A percentile compares a stretch with the other conserved stretches of the same genome.
Evolutionary conservation across 192 early-diverging fungal genomes (phyloP).

Genomic region (Coemansia sp.): DNA sequence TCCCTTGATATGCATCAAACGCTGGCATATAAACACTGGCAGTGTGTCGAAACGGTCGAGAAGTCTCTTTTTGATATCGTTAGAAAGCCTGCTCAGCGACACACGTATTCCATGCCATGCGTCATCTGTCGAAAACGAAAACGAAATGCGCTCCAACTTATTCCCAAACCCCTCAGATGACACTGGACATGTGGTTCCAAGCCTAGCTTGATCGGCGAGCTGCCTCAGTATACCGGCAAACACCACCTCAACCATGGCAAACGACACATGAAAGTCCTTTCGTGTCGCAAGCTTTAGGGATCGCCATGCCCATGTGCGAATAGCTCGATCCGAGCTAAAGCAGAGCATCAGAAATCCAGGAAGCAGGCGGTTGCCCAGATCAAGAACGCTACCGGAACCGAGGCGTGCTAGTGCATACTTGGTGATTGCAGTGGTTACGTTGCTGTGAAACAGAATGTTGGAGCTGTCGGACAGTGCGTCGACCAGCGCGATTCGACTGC

Average conservation of each 20-base stretch:
- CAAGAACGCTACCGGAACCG: conserved; percentile 12
- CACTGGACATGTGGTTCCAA: neutral
- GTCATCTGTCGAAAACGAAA: conserved; percentile 25
- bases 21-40: conserved; percentile 20
- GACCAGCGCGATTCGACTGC: conserved; percentile 17
- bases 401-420: conserved; percentile 19
- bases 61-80: conserved; percentile 21
- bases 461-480: conserved; percentile 28
- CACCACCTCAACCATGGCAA: conserved; percentile 6
- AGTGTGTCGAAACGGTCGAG: conserved; percentile 21
- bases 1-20: conserved; percentile 15
- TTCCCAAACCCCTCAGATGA: neutral
- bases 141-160: conserved; percentile 3
- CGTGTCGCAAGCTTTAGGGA: conserved; percentile 28
- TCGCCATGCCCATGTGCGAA: conserved; percentile 33
- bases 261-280: conserved; percentile 10
- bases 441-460: conserved; percentile 19
- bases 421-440: conserved; percentile 14
- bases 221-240: conserved; percentile 22
- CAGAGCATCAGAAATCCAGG: conserved; percentile 35
- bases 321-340: conserved; percentile 15
- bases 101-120: conserved; percentile 43
- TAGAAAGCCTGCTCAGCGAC: conserved; percentile 23
- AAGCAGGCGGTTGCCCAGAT: conserved; percentile 25
- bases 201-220: neutral